phyloP scores from a whole-genome alignment of 345 rosid genomes.

The Anastatica hierochuntica region DNA sequence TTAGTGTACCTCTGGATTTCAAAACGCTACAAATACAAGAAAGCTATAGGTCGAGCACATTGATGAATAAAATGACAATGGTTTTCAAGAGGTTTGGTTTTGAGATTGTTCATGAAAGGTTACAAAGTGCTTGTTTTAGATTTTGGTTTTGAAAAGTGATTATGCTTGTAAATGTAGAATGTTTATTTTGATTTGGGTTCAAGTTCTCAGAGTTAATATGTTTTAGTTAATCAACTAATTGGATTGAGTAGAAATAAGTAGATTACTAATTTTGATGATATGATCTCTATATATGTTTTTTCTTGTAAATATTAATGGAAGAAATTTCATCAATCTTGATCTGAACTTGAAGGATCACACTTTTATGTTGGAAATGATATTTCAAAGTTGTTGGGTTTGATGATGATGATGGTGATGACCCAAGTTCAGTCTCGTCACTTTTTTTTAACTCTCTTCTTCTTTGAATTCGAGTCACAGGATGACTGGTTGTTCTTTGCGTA shows the following conservation, averaged over 20 bases:
- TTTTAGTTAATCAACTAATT: neutral
- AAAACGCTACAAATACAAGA: slow-evolving; percentile 68
- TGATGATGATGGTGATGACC: slow-evolving; percentile 22
- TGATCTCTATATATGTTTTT: too few species aligned
- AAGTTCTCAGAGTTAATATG: neutral
- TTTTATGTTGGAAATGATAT: slow-evolving; percentile 50
- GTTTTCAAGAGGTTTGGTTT: neutral
- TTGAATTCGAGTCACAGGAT: too few species aligned
- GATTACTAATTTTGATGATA: neutral
- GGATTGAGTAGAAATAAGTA: slow-evolving; percentile 1
- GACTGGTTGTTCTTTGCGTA: too few species aligned
- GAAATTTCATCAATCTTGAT: too few species aligned
- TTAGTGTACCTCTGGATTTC: slow-evolving; percentile 61
- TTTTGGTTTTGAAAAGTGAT: too few species aligned
- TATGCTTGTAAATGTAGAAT: too few species aligned
- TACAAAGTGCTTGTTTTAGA: neutral
- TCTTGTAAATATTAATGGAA: too few species aligned
- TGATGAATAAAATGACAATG: slow-evolving; percentile 14
- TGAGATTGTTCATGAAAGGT: neutral
- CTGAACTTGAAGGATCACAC: slow-evolving; percentile 12
- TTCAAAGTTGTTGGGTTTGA: slow-evolving; percentile 27
- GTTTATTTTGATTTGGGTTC: too few species aligned
- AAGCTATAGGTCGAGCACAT: slow-evolving; percentile 33
- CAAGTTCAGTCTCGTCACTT: slow-evolving; percentile 22
- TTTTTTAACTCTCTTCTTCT: neutral